Evolutionary conservation across 2,329 filamentous ascomycete genomes (phyloP), one percentile per base, ranked within the genome.

Genomic region (Blastomyces emzantsi): DNA sequence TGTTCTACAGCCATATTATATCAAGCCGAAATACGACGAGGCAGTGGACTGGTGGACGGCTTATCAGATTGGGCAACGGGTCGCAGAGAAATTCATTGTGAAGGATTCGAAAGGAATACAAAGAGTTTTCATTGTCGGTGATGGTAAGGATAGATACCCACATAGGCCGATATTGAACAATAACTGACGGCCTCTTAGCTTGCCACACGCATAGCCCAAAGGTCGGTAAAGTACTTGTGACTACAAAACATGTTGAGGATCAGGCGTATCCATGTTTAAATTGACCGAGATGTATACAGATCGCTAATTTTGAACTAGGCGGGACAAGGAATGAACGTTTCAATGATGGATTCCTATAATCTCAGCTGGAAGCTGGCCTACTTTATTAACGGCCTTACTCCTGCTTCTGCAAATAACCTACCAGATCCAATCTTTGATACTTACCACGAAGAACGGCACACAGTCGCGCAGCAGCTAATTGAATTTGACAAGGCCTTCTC

Each of bases 1-100:
- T 63, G 89, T 89, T n/a, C 72, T 90, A 30, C 77, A 83, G 58
- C 87, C 88, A 2, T 90, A 89, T 71, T 81, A 77, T 5, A 87
- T 90, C 63, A 81, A 84, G 64, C 89, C 87, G 0, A 75, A 68
- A 22, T 49, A 49, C n/a, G 67, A 70, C 80, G 85, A 87, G 66
- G 78, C 79, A 7, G 82, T 88, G 0, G 86, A 89, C 69, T 90
- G 88, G 88, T 91, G 85, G 75, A 89, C 88, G 0, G 87, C 88
- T 1, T 91, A 91, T 69, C 87, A 88, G 52, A 90, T 91, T 66
- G 87, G 88, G 9, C 88, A 92, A 73, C 87, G 88, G 0, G 87
- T 78, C 9, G 72, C 74, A 1, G 69, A 73, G 33, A 66, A 70
- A 1, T 80, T 79, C 64, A 72, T 74, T 0, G 41, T 69, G 89